A percentile compares a stretch with the other conserved stretches of the same genome.
These are phyloP conservation scores for Colletotrichum tofieldiae DNA, from an alignment of 2,329 filamentous ascomycete genomes.

Conservation along the genomic window DNA sequence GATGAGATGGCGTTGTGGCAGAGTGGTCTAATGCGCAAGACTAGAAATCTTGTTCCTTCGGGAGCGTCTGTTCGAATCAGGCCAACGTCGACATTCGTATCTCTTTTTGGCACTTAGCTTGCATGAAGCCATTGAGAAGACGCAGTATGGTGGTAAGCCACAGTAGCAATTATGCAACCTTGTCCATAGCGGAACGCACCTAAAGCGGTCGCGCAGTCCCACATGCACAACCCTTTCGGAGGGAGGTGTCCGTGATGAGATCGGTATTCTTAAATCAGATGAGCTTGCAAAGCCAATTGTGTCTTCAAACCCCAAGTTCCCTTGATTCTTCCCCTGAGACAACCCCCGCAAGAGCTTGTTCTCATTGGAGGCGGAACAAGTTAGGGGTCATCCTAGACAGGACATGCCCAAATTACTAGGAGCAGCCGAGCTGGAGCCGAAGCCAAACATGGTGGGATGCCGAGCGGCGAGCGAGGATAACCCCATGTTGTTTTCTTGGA, in stretches of 20 bases:
- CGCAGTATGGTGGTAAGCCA: neutral
- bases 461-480: neutral
- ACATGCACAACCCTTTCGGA: conserved; percentile 11
- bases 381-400: conserved; percentile 4
- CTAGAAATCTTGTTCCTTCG: conserved; percentile 44
- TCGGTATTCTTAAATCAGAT: neutral
- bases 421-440: conserved; percentile 7
- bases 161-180: neutral
- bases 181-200: neutral
- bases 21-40: conserved; percentile 44
- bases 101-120: neutral
- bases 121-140: neutral
- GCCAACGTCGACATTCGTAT: conserved; percentile 27
- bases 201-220: conserved; percentile 2
- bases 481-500: neutral
- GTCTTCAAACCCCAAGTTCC: neutral
- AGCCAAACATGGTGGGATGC: conserved; percentile 8
- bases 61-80: too few relatives aligned
- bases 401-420: neutral
- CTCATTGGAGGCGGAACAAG: conserved; percentile 7
- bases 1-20: conserved; percentile 36
- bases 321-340: conserved; percentile 7
- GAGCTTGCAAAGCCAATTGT: neutral
- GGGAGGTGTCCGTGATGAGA: conserved; percentile 15
- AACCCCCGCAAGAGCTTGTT: neutral